Conservation (phyloP, 2,329 filamentous ascomycete genomes). For the Neofusicoccum umdonicola region DNA sequence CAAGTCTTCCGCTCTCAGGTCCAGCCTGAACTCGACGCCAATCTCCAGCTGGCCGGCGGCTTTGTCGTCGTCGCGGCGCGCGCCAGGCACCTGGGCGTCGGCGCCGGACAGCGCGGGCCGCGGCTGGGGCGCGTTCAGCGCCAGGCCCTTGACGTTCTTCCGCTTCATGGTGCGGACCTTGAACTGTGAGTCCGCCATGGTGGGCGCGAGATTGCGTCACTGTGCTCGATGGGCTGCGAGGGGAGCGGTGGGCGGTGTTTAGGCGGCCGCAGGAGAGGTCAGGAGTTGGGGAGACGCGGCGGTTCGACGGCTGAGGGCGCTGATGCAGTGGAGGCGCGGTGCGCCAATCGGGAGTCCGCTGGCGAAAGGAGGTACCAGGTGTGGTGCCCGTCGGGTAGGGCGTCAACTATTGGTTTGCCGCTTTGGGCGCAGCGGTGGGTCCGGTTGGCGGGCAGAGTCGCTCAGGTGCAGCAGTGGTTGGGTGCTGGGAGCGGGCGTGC, state of each 20-base stretch:
- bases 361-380: slow-evolving; percentile 16
- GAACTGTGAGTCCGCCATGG: slow-evolving; percentile 56
- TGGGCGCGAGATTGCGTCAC: slow-evolving; percentile 14
- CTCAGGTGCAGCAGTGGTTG: not conserved
- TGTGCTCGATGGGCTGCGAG: slow-evolving; percentile 5
- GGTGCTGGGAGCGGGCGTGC: not conserved
- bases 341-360: slow-evolving; percentile 14
- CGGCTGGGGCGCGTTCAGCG: slow-evolving; percentile 74
- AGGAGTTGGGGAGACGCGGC: slow-evolving; percentile 9
- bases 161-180: slow-evolving; percentile 84
- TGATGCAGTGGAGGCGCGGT: not conserved
- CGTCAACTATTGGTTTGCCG: slow-evolving; percentile 18
- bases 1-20: slow-evolving; percentile 86
- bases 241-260: slow-evolving; percentile 28
- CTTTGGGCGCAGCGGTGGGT: slow-evolving; percentile 16
- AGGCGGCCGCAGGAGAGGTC: slow-evolving; percentile 44
- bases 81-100: slow-evolving; percentile 61
- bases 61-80: slow-evolving; percentile 58
- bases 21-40: slow-evolving; percentile 93
- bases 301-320: not conserved
- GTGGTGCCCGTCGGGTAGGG: slow-evolving; percentile 15
- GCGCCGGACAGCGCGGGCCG: slow-evolving; percentile 73
- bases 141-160: slow-evolving; percentile 97
- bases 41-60: slow-evolving; percentile 80
- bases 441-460: not conserved